phyloP scores from a whole-genome alignment of 2,329 filamentous ascomycete genomes.

The Eurotiales sp. region DNA sequence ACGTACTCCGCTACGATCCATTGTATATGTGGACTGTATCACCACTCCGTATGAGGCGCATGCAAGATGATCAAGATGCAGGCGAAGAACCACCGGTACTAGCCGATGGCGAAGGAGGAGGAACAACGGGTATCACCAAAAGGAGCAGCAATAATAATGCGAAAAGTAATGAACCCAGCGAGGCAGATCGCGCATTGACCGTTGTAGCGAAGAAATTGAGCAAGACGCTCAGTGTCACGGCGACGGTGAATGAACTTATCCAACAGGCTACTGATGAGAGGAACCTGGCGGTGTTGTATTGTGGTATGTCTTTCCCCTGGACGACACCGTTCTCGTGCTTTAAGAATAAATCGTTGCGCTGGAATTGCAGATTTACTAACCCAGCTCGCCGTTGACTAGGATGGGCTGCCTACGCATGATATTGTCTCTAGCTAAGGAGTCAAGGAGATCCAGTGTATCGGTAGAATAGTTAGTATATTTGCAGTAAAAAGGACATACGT shows the following conservation, averaged over 20 bases:
- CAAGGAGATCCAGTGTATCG: neutral
- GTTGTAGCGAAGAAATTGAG: constrained; percentile 95
- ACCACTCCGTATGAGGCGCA: constrained; percentile 60
- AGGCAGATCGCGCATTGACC: constrained; percentile 86
- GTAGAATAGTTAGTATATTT: neutral
- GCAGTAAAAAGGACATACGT: neutral
- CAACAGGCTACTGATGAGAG: constrained; percentile 91
- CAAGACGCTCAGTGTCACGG: constrained; percentile 88
- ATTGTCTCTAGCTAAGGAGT: too few relatives aligned
- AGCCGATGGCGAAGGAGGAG: neutral
- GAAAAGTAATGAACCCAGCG: constrained; percentile 54
- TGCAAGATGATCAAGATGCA: constrained; percentile 56
- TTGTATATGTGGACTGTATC: constrained; percentile 94
- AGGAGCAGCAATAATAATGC: constrained; percentile 5
- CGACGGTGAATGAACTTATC: constrained; percentile 94
- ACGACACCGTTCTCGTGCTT: neutral
- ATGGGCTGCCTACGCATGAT: constrained; percentile 50
- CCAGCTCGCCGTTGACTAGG: constrained; percentile 26
- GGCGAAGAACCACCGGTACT: constrained; percentile 30
- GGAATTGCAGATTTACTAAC: constrained; percentile 13
- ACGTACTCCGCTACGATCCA: constrained; percentile 96
- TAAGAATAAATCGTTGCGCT: neutral
- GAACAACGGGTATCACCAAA: neutral
- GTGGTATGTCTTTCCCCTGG: constrained; percentile 54
- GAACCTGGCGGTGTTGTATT: constrained; percentile 87